phyloP scores from a whole-genome alignment of 805 yeast species.

The Hanseniaspora singularis region DNA sequence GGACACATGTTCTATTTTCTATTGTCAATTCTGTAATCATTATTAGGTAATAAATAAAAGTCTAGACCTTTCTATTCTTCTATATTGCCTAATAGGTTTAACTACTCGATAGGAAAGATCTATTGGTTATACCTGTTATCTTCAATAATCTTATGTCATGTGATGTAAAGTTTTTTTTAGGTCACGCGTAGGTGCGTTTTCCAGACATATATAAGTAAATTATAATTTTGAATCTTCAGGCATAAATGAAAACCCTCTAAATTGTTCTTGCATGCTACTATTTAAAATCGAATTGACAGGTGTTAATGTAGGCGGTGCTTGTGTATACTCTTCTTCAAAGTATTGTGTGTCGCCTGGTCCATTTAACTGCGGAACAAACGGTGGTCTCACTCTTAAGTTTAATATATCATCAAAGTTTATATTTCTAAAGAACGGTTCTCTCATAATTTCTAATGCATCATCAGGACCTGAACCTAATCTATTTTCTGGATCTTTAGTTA shows the following conservation, averaged over 20 bases:
- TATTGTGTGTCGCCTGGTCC: slow-evolving; percentile 83
- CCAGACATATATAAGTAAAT: no score
- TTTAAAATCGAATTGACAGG: slow-evolving; percentile 86
- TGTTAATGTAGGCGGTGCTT: slow-evolving; percentile 85
- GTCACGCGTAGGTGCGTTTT: no score
- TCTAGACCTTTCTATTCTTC: no score
- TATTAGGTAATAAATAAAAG: no score
- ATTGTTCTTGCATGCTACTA: slow-evolving; percentile 92
- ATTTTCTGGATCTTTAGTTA: slow-evolving; percentile 73
- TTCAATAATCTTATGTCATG: no score
- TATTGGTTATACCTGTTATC: no score
- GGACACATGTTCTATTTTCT: no score
- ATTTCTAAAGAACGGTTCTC: slow-evolving; percentile 74
- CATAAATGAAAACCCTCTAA: slow-evolving; percentile 92
- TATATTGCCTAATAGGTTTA: no score
- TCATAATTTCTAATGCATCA: slow-evolving; percentile 75
- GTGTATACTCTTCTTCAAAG: slow-evolving; percentile 84
- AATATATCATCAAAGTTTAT: slow-evolving; percentile 79
- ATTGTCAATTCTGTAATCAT: no score
- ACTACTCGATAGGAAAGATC: no score
- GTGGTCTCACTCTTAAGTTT: slow-evolving; percentile 84
- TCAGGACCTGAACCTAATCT: slow-evolving; percentile 74
- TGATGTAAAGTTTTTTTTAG: no score
- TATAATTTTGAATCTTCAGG: slow-evolving; percentile 41
- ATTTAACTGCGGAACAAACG: slow-evolving; percentile 83